These are phyloP conservation scores for Aspergillus bombycis DNA, from an alignment of 2,329 filamentous ascomycete genomes.

Conservation along the genomic window DNA sequence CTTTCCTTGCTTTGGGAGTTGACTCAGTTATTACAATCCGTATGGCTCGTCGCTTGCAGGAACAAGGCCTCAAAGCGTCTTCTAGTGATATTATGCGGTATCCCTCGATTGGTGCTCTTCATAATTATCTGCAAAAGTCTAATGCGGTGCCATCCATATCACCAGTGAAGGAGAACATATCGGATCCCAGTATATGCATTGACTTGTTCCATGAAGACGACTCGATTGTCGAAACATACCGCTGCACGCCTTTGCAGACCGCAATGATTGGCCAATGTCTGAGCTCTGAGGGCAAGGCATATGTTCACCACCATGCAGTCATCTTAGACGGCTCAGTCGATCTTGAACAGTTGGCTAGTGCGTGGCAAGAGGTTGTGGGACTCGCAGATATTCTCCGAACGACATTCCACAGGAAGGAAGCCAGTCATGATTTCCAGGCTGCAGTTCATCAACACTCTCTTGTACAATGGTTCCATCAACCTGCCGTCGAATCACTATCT, in stretches of 20 bases:
- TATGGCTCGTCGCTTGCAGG: neutral
- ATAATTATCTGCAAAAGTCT: neutral
- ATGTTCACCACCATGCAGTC: neutral
- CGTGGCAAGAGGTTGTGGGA: neutral
- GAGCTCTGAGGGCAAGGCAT: neutral
- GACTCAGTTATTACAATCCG: neutral
- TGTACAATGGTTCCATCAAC: neutral
- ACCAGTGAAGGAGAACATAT: neutral
- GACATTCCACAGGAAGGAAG: neutral
- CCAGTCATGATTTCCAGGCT: neutral
- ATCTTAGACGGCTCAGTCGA: neutral
- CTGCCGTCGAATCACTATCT: neutral
- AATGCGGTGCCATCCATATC: no score
- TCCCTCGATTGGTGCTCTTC: neutral
- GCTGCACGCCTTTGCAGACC: neutral
- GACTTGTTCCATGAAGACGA: neutral
- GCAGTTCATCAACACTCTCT: neutral
- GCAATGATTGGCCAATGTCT: neutral
- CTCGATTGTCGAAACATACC: neutral
- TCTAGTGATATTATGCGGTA: neutral
- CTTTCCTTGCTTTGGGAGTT: neutral
- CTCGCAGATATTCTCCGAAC: neutral
- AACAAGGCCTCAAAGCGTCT: neutral
- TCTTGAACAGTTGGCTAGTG: neutral
- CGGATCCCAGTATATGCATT: neutral